Evolutionary conservation across 2,329 filamentous ascomycete species (phyloP).

Genomic region (Ceratocystis alfenasii): DNA sequence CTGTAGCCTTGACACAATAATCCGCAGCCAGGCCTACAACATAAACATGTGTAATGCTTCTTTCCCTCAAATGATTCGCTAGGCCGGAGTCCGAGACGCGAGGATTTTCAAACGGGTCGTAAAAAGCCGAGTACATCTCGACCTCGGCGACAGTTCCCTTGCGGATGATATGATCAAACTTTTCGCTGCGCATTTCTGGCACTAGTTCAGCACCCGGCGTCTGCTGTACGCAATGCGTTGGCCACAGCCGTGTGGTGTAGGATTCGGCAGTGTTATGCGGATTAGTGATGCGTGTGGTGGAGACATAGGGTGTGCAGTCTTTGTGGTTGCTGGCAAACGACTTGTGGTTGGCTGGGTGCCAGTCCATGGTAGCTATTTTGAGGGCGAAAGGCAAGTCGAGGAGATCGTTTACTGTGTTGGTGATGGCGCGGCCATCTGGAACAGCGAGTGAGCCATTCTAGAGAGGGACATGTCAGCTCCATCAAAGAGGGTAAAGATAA

Average conservation of each 20-base stretch:
- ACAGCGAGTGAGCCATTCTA: slow-evolving; percentile 80
- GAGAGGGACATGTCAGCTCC: slow-evolving; percentile 23
- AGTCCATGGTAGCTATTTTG: slow-evolving; percentile 84
- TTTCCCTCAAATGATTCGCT: slow-evolving; percentile 41
- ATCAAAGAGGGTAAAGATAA: neutral
- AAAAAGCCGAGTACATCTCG: slow-evolving; percentile 93
- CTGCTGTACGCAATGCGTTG: slow-evolving; percentile 71
- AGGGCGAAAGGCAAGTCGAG: slow-evolving; percentile 58
- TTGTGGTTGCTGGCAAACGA: slow-evolving; percentile 78
- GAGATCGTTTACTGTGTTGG: slow-evolving; percentile 60
- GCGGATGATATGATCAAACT: slow-evolving; percentile 55
- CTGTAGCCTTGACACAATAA: slow-evolving; percentile 77
- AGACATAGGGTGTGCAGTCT: slow-evolving; percentile 53
- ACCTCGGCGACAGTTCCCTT: slow-evolving; percentile 66
- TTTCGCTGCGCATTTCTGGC: slow-evolving; percentile 50
- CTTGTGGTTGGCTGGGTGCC: slow-evolving; percentile 69
- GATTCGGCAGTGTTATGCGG: slow-evolving; percentile 50
- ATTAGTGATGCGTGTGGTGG: slow-evolving; percentile 52
- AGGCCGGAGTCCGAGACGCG: slow-evolving; percentile 53
- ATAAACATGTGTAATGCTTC: slow-evolving; percentile 59
- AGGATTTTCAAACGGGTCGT: slow-evolving; percentile 59
- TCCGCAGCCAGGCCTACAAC: slow-evolving; percentile 78
- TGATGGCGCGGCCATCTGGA: slow-evolving; percentile 56
- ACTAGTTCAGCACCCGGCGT: slow-evolving; percentile 62
- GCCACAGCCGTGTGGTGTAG: slow-evolving; percentile 68